These are phyloP conservation scores for Laburnicola sp. DNA, from an alignment of 2,329 filamentous ascomycete species.

Conservation along the genomic window DNA sequence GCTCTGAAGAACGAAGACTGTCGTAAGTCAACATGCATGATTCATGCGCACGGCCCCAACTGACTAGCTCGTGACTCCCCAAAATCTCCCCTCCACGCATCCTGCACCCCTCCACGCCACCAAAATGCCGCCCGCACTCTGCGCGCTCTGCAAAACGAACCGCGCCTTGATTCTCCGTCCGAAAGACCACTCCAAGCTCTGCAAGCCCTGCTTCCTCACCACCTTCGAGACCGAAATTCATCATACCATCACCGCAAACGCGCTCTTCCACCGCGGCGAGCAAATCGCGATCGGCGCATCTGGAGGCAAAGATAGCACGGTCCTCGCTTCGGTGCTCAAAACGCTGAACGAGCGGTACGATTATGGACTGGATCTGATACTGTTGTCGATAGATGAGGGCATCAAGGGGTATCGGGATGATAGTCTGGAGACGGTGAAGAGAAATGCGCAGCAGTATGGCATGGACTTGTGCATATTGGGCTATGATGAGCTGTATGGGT, in stretches of 20 bases:
- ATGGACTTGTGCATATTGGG: slow-evolving; percentile 92
- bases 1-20: too few species aligned
- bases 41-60: slow-evolving; percentile 5
- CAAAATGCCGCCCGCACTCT: slow-evolving; percentile 75
- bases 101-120: background rate
- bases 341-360: slow-evolving; percentile 87
- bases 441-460: slow-evolving; percentile 86
- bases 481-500: slow-evolving; percentile 92
- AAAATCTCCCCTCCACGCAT: slow-evolving; percentile 8
- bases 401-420: slow-evolving; percentile 98
- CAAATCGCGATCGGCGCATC: slow-evolving; percentile 92
- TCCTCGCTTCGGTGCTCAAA: slow-evolving; percentile 91
- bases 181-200: slow-evolving; percentile 93
- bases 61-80: background rate
- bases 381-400: slow-evolving; percentile 93
- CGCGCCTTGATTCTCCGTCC: slow-evolving; percentile 89
- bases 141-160: slow-evolving; percentile 73
- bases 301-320: slow-evolving; percentile 96
- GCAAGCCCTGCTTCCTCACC: slow-evolving; percentile 81
- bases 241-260: slow-evolving; percentile 80
- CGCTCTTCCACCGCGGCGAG: slow-evolving; percentile 83
- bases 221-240: slow-evolving; percentile 94
- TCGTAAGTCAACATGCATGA: too few species aligned
- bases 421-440: slow-evolving; percentile 92
- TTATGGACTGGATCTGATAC: slow-evolving; percentile 81